Base-by-base conservation (phyloP, 441 rosid species). In the Bocquillonia castaneifolia region DNA sequence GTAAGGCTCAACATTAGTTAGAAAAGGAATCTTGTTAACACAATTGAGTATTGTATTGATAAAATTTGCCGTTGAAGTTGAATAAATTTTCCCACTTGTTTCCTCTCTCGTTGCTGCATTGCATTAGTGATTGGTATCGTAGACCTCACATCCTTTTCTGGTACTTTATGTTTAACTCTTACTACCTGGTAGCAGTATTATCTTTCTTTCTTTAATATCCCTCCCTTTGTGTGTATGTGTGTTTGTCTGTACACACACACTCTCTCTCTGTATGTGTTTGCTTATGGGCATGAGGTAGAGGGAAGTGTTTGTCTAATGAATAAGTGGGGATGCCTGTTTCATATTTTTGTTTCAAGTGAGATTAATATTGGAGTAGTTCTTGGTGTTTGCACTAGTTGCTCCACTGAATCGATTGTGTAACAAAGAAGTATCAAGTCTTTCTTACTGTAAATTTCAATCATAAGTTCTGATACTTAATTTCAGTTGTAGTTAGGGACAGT, bases 271-370 rank as follows among this genome's bases (percentile, higher is more conserved):
- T 7, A 3, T 34, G 7, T 7, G 4, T 34, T 7, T 34, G 37
- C 7, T 7, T 34, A 12, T 45, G 13, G 56, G 53, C 45, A 10
- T 55, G 61, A 13, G 37, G 20, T 23, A 28, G 6, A 31, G 39
- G 29, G 23, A 66, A 13, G 6, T 14, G 6, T 17, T 26, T 12
- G 61, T 28, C 32, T 40, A 29, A 31, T n/a, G 15, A 10, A 18
- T 34, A 29, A 40, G 53, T 20, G 42, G 53, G 56, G 56, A 29
- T 56, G 53, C 28, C 51, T 34, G 1, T 32, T 67, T 45, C 40
- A 42, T 56, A 7, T 28, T 22, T 45, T 57, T 67, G 10, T 56
- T 67, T 44, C 12, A 47, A 17, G 50, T 64, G 29, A 64, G 4
- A 34, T n/a, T 50, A 23, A n/a, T 9, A 28, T 47, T 47, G 23